Conservation (phyloP, 208 protist species). For the Zelonia costaricensis region DNA sequence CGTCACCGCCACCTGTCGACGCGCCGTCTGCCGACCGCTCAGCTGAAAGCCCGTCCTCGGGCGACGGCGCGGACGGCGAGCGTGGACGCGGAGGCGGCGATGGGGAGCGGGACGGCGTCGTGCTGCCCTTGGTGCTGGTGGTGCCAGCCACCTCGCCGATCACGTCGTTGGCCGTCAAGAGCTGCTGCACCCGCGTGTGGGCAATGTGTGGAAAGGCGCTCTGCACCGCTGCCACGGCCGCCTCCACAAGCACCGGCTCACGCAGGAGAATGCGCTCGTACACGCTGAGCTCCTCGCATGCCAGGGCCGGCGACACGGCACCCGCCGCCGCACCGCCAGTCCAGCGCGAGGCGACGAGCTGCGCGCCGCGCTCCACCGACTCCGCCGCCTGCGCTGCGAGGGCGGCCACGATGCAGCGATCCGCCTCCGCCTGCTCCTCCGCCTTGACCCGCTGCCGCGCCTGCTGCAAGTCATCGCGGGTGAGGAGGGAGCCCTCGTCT, state of each 20-base stretch:
- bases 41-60: too few relatives aligned
- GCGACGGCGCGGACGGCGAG: neutral
- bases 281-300: neutral
- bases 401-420: constrained; percentile 62
- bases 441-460: constrained; percentile 40
- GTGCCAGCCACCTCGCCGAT: constrained; percentile 39
- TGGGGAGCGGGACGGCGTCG: neutral
- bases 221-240: constrained; percentile 37
- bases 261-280: constrained; percentile 69
- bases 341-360: constrained; percentile 3
- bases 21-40: too few relatives aligned
- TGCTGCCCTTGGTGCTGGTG: too few relatives aligned
- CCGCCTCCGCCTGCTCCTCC: constrained; percentile 50
- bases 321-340: neutral
- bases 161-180: constrained; percentile 61
- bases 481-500: constrained; percentile 35
- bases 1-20: neutral
- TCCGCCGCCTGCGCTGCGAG: constrained; percentile 56
- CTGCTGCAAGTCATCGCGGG: constrained; percentile 36
- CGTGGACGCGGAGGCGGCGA: too few relatives aligned
- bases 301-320: neutral
- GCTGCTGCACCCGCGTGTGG: constrained; percentile 42
- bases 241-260: constrained; percentile 57
- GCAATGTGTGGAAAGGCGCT: constrained; percentile 62
- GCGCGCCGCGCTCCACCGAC: constrained; percentile 32